Evolutionary conservation across 108 stramenopile species (phyloP).

Genomic region (Cyclotella baltica): DNA sequence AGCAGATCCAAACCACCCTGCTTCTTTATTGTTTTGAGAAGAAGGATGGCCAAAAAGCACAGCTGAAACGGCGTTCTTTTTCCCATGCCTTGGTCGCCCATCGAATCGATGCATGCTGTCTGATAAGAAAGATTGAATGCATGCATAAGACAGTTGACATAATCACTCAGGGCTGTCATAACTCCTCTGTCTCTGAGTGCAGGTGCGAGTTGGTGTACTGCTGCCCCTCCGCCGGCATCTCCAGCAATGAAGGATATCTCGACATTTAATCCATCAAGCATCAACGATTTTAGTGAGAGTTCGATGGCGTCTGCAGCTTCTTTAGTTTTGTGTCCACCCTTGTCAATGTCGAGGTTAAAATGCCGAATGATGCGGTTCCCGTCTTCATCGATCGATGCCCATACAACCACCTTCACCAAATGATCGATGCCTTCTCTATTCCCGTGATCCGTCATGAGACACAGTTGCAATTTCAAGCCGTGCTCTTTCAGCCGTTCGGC

Average conservation of each 20-base stretch:
- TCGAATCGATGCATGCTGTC: slow-evolving; percentile 1
- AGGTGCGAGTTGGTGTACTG: slow-evolving; percentile 12
- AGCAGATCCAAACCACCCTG: neutral
- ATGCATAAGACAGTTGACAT: slow-evolving; percentile 1
- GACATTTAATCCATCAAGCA: neutral
- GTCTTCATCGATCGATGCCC: neutral
- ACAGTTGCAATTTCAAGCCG: neutral
- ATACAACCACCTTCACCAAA: slow-evolving; percentile 22
- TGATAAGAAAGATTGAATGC: neutral
- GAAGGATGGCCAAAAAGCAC: neutral
- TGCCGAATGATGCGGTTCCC: slow-evolving; percentile 7
- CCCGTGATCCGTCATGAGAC: slow-evolving; percentile 21
- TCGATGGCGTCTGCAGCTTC: slow-evolving; percentile 15
- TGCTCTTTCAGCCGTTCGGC: neutral
- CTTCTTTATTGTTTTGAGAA: neutral
- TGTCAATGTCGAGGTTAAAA: slow-evolving; percentile 13
- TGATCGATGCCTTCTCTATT: too few relatives aligned
- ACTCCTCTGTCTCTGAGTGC: neutral
- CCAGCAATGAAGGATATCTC: slow-evolving; percentile 5
- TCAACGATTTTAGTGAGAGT: neutral
- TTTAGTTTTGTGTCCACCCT: slow-evolving; percentile 13
- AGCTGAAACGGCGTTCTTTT: slow-evolving; percentile 2
- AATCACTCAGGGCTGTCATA: neutral
- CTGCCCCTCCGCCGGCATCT: slow-evolving; percentile 23
- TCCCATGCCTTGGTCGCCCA: slow-evolving; percentile 9